A percentile compares a stretch with the other conserved stretches of the same genome.
These are phyloP conservation scores for Yamadazyma taylorii DNA, from an alignment of 1,139 yeast species.

Conservation along the genomic window DNA sequence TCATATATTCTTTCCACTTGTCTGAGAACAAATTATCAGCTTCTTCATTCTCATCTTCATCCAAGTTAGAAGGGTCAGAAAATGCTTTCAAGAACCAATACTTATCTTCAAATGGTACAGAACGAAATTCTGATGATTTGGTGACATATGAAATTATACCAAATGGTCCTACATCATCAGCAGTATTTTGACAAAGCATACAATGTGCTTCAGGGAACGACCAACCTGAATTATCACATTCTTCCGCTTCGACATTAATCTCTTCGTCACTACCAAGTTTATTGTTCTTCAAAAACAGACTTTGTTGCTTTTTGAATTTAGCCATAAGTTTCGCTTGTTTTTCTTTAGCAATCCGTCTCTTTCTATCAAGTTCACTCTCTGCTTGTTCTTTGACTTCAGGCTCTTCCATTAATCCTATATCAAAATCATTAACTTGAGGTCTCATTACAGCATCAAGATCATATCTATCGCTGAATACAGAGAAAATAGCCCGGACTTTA, in stretches of 20 bases:
- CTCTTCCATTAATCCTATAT: conserved; percentile 21
- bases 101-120: conserved; percentile 60
- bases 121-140: conserved; percentile 59
- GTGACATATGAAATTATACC: conserved; percentile 69
- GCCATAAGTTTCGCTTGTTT: conserved; percentile 74
- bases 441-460: conserved; percentile 22
- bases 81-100: conserved; percentile 71
- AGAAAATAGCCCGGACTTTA: conserved; percentile 56
- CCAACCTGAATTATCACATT: conserved; percentile 49
- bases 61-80: conserved; percentile 53
- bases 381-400: conserved; percentile 16
- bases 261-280: conserved; percentile 29
- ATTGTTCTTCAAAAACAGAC: conserved; percentile 59
- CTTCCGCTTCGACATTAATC: conserved; percentile 41
- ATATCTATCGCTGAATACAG: conserved; percentile 31
- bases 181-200: conserved; percentile 84
- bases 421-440: conserved; percentile 22
- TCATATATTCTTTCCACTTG: conserved; percentile 40
- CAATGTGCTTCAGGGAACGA: conserved; percentile 78
- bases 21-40: conserved; percentile 24
- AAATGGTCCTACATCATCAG: conserved; percentile 67
- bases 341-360: conserved; percentile 67
- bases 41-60: conserved; percentile 25
- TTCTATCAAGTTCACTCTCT: conserved; percentile 54
- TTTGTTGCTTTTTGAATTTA: conserved; percentile 77